These are phyloP conservation scores for Aureobasidium uvarum DNA, from an alignment of 2,329 filamentous ascomycete genomes.

Conservation along the genomic window DNA sequence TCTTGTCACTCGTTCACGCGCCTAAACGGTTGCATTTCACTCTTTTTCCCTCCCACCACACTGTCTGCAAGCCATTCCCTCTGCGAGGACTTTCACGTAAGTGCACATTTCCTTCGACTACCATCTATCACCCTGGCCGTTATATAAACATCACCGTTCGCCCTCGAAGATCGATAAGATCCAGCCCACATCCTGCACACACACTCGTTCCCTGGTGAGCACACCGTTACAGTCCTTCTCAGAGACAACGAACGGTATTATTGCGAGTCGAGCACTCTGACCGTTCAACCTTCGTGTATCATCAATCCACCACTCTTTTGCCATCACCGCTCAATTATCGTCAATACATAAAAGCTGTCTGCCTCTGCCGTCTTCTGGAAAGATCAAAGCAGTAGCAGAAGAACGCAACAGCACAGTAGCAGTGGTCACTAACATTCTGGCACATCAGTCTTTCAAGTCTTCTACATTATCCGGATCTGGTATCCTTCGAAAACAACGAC, in stretches of 20 bases:
- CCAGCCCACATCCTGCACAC: conserved; percentile 16
- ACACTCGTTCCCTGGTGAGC: conserved; percentile 25
- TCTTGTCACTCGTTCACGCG: conserved; percentile 31
- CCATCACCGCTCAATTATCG: conserved; percentile 1
- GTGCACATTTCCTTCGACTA: conserved; percentile 11
- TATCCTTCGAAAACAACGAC: conserved; percentile 30
- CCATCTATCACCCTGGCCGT: conserved; percentile 11
- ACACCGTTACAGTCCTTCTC: conserved; percentile 3
- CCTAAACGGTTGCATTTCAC: conserved; percentile 29
- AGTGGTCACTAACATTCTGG: conserved; percentile 26
- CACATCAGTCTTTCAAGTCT: conserved; percentile 27
- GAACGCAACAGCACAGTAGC: conserved; percentile 27
- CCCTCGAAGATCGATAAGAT: conserved; percentile 28
- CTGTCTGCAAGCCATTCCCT: conserved; percentile 26
- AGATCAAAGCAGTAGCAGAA: conserved; percentile 25
- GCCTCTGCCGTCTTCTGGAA: conserved; percentile 20
- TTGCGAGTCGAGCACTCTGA: conserved; percentile 24
- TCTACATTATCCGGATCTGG: conserved; percentile 29
- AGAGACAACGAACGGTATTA: conserved; percentile 26
- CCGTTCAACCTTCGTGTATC: conserved; percentile 17
- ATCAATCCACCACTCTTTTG: conserved; percentile 16
- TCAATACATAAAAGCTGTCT: conserved; percentile 28
- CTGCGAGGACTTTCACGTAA: conserved; percentile 29
- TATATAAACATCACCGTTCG: conserved; percentile 25
- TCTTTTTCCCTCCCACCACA: conserved; percentile 25